Evolutionary conservation across 2,329 filamentous ascomycete species (phyloP).

Genomic region (Curvularia lunata): DNA sequence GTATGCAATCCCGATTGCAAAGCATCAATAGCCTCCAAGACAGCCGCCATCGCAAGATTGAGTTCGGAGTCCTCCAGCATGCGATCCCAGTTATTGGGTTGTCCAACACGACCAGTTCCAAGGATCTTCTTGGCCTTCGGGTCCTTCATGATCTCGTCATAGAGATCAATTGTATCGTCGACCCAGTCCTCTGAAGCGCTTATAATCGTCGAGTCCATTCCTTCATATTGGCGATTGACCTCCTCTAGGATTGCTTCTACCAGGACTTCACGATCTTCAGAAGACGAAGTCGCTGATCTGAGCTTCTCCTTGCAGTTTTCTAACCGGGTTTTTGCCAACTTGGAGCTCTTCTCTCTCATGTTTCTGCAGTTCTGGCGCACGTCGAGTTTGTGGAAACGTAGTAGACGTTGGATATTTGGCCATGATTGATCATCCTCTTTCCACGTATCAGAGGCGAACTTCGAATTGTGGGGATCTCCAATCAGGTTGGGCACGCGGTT

Average conservation of each 20-base stretch:
- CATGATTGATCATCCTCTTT: no score
- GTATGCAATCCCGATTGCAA: neutral
- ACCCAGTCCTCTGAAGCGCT: neutral
- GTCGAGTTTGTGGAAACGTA: neutral
- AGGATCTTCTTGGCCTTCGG: neutral
- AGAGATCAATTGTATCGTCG: neutral
- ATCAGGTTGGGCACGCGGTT: neutral
- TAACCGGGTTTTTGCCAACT: neutral
- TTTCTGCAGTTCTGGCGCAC: neutral
- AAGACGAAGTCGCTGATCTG: no score
- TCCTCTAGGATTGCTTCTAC: neutral
- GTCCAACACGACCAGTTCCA: no score
- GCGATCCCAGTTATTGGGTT: neutral
- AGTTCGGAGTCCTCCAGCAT: neutral
- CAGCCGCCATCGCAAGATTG: neutral
- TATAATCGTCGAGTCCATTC: neutral
- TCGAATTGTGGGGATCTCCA: neutral
- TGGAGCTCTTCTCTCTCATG: neutral
- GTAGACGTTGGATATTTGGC: neutral
- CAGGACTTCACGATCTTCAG: neutral
- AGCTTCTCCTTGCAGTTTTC: neutral
- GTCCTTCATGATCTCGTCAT: neutral
- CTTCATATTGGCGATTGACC: neutral
- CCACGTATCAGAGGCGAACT: neutral
- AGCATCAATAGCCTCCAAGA: constrained; percentile 4